Base-by-base conservation (phyloP, 345 rosid genomes). In the Carallia brachiata region DNA sequence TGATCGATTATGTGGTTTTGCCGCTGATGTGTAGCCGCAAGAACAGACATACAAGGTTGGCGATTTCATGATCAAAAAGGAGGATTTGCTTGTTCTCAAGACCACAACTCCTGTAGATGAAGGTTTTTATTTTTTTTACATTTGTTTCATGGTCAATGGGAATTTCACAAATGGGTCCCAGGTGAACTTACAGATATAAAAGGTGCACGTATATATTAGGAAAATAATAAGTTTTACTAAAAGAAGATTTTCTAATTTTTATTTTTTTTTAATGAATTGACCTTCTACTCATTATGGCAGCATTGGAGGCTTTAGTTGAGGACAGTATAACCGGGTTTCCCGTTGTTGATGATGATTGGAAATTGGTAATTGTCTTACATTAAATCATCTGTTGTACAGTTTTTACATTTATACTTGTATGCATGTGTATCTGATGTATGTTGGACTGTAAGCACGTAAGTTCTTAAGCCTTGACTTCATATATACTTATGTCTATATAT, bases 41-140 rank as follows among this genome's bases (percentile, higher is more conserved):
- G 16, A 56, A 8, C 31, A 30, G 60, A 27, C 28, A 15, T 56
- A 56, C 60, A 56, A 27, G 16, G 60, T 56, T 56, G 60, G 60
- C 9, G 16, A 56, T 56, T 56, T 56, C 60, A 56, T 56, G 60
- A 56, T 56, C 32, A 56, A 56, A 30, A 27, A 56, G 34, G 60
- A 56, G 31, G 31, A 56, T 56, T 56, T 56, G 27, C 17, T 56
- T 5, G 60, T 27, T 30, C 31, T 56, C 34, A 56, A 56, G n/a
- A 27, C 60, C 31, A 56, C 60, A 5, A 23, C 60, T 3, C 27
- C 60, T 8, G 60, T 56, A 5, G 60, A 56, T 5, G 31, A 56
- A 56, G 60, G 60, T 56, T 23, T 55, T 55, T 5, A n/a, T 40
- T 8, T 9, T 36, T 7, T 37, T 4, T 37, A 23, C 23, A 23